phyloP scores from a whole-genome alignment of 2,329 filamentous ascomycete species.

The Amylocarpus encephaloides region DNA sequence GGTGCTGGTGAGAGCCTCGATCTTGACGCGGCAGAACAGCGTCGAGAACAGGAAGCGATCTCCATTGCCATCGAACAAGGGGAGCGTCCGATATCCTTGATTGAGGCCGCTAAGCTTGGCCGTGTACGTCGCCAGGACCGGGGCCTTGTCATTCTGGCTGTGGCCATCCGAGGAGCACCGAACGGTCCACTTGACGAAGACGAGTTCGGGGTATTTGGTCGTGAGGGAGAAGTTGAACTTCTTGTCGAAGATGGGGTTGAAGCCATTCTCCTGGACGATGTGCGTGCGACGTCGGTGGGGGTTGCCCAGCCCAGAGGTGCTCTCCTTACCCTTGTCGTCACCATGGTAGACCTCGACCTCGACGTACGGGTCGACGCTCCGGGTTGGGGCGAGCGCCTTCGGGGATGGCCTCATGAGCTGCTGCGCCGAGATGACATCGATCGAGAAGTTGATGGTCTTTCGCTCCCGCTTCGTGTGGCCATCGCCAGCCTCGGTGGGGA shows the following conservation, averaged over 20 bases:
- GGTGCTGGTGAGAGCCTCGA: constrained; percentile 49
- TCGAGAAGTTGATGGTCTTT: constrained; percentile 75
- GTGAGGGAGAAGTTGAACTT: constrained; percentile 74
- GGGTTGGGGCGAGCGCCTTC: constrained; percentile 61
- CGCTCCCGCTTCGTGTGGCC: constrained; percentile 63
- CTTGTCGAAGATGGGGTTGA: constrained; percentile 83
- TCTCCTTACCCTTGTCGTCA: constrained; percentile 88
- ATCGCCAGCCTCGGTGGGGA: constrained; percentile 42
- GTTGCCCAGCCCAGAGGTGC: constrained; percentile 60
- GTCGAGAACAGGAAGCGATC: constrained; percentile 94
- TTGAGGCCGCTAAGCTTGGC: constrained; percentile 86
- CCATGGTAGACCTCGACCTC: constrained; percentile 93
- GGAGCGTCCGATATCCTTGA: constrained; percentile 87
- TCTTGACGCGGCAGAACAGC: constrained; percentile 82
- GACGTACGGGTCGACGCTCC: constrained; percentile 83
- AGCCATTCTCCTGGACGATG: constrained; percentile 81
- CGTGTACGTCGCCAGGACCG: constrained; percentile 78
- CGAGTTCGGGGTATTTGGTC: constrained; percentile 89
- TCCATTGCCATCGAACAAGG: constrained; percentile 79
- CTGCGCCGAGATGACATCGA: constrained; percentile 89
- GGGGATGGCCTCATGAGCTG: constrained; percentile 71
- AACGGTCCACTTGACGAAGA: constrained; percentile 90
- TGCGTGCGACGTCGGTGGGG: constrained; percentile 74
- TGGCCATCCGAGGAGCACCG: constrained; percentile 77
- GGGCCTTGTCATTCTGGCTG: constrained; percentile 55